These are phyloP conservation scores for Prunus kanzakura DNA, from an alignment of 306 rosid species.

Conservation along the genomic window DNA sequence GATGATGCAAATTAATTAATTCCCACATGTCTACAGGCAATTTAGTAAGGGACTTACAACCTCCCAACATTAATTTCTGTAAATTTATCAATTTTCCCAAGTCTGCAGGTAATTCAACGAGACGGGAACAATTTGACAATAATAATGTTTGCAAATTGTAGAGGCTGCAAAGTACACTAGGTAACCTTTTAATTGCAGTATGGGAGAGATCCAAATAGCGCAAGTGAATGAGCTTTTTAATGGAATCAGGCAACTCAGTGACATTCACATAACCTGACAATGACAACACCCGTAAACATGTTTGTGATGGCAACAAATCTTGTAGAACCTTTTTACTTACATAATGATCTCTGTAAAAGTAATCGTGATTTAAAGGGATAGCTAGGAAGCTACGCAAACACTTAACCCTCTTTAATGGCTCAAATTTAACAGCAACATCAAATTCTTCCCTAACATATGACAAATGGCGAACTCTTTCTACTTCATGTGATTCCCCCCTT, in stretches of 20 bases:
- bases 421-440: neutral
- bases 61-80: neutral
- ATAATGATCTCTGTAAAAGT: too few species aligned
- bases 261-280: accelerated
- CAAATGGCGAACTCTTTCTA: neutral
- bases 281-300: neutral
- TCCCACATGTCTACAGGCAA: neutral
- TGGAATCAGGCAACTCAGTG: neutral
- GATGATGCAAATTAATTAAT: neutral
- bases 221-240: neutral
- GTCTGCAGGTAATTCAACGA: too few species aligned
- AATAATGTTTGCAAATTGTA: slow-evolving; percentile 16
- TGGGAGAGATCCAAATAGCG: neutral
- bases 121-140: too few species aligned
- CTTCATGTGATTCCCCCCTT: too few species aligned
- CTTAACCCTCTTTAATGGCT: neutral
- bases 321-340: neutral
- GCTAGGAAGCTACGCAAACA: neutral
- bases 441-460: neutral
- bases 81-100: neutral
- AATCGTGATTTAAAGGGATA: neutral
- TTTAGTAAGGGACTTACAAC: neutral
- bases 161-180: neutral
- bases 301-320: neutral
- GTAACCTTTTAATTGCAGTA: neutral